phyloP scores from a whole-genome alignment of 805 yeast genomes.

The Metschnikowia gruessii region DNA sequence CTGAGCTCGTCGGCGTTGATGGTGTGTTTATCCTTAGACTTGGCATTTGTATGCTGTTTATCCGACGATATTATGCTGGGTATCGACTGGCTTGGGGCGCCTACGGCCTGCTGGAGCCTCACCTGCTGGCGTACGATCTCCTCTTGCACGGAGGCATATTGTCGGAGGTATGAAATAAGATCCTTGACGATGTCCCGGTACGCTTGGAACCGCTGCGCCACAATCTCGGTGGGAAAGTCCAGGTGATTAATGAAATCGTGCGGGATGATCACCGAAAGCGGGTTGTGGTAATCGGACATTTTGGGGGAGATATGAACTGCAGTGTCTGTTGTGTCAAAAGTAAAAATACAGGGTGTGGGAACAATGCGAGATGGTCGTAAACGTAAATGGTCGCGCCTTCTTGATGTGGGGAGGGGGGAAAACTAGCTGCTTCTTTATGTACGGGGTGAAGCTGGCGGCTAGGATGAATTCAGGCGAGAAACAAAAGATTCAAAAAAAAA shows the following conservation, averaged over 20 bases:
- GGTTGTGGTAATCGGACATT: constrained; percentile 30
- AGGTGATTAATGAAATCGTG: constrained; percentile 31
- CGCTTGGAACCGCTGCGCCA: constrained; percentile 78
- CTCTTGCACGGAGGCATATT: constrained; percentile 81
- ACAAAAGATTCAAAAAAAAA: background rate
- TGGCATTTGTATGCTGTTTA: constrained; percentile 13
- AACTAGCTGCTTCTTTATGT: too few species aligned
- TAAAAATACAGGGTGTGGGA: background rate
- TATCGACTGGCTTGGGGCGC: constrained; percentile 16
- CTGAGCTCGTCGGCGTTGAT: constrained; percentile 30
- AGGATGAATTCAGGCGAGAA: too few species aligned
- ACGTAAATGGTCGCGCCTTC: too few species aligned
- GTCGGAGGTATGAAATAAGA: constrained; percentile 69
- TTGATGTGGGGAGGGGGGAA: too few species aligned
- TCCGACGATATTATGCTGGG: constrained; percentile 4
- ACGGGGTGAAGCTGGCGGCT: too few species aligned
- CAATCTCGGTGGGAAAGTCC: constrained; percentile 74
- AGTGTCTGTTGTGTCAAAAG: background rate
- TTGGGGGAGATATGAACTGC: background rate
- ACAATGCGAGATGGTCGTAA: too few species aligned
- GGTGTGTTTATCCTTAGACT: constrained; percentile 13
- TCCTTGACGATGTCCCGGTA: constrained; percentile 83
- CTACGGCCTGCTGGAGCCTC: constrained; percentile 71
- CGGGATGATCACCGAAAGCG: constrained; percentile 40
- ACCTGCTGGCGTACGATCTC: constrained; percentile 81